Base-by-base conservation (phyloP, 2,329 filamentous ascomycete species). In the Beauveria varroae region DNA sequence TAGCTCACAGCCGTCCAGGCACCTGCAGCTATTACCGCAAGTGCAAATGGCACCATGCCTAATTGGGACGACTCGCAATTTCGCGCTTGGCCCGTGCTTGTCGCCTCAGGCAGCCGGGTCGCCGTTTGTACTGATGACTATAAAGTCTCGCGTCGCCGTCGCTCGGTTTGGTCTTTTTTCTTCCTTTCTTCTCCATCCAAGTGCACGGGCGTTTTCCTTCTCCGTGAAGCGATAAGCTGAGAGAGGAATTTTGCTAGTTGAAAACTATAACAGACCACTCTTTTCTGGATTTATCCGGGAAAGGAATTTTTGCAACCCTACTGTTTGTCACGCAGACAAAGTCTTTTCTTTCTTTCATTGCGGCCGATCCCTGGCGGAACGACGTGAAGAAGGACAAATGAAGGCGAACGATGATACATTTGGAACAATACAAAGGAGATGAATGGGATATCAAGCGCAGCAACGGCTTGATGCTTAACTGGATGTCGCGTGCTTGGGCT, bases 201-300 rank as follows among this genome's bases (percentile, higher is more conserved):
- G 83, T 86, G 85, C 85, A 85, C 76, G 86, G 86, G 87, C 86
- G 82, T 86, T 86, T 76, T 76, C 74, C 74, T 76, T 76, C 74
- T 76, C 74, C 73, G 73, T 76, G 74, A 89, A 84, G 85, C 84
- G 82, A 85, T 86, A 82, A 75, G 74, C 74, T 75, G 86, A 88
- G 86, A 89, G 86, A 89, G 84, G 87, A 89, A 86, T 87, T 89
- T 89, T 89, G 87, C 87, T 89, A 88, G 86, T 90, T 90, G 87
- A 89, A 89, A 90, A 89, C 87, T 90, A 89, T 83, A 82, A 71
- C 80, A 78, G 86, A 89, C 86, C 77, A 79, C 86, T 89, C 78
- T 78, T 81, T 75, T 78, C 81, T 83, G 85, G 81, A 83, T 81
- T 82, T 76, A 81, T 79, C 85, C 80, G 83, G 79, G 79, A 69